Conservation (phyloP, 202 grass and related monocot genomes). For the Bolboschoenoplectus hybrid region DNA sequence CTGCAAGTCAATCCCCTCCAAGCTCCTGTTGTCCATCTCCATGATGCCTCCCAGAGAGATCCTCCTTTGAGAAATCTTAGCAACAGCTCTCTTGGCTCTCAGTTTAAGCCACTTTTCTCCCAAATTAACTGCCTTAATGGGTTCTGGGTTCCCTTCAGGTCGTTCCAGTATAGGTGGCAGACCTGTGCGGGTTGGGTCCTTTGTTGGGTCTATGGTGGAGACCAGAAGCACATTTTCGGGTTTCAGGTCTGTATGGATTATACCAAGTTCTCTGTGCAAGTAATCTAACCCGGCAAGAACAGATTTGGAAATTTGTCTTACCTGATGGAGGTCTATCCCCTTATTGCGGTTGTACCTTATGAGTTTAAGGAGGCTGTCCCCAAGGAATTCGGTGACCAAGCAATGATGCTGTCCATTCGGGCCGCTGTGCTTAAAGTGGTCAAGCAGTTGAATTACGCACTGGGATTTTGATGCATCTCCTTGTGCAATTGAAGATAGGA, state of each 20-base stretch:
- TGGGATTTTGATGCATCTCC: constrained; percentile 72
- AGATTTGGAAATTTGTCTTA: constrained; percentile 74
- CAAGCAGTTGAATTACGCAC: constrained; percentile 61
- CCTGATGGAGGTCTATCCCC: constrained; percentile 63
- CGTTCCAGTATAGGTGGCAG: constrained; percentile 68
- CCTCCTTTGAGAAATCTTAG: constrained; percentile 61
- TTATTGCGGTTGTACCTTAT: constrained; percentile 74
- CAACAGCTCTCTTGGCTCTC: constrained; percentile 63
- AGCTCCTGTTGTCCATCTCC: constrained; percentile 51
- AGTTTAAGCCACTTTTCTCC: constrained; percentile 81
- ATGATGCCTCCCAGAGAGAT: constrained; percentile 50
- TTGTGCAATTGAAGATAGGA: constrained; percentile 68
- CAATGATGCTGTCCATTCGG: constrained; percentile 83
- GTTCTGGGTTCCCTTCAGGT: constrained; percentile 54
- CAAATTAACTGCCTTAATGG: constrained; percentile 48
- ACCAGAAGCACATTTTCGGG: constrained; percentile 87
- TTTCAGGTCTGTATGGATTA: constrained; percentile 91
- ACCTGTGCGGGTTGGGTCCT: constrained; percentile 68
- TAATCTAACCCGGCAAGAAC: constrained; percentile 75
- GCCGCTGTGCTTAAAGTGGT: constrained; percentile 88
- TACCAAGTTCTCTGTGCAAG: constrained; percentile 67
- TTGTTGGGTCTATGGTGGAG: constrained; percentile 78
- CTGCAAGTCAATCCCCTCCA: constrained; percentile 73
- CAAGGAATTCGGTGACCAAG: constrained; percentile 77
- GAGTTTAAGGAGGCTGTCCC: constrained; percentile 75